Conservation (phyloP, 73 alveolate species). For the Paramecium primaurelia region DNA sequence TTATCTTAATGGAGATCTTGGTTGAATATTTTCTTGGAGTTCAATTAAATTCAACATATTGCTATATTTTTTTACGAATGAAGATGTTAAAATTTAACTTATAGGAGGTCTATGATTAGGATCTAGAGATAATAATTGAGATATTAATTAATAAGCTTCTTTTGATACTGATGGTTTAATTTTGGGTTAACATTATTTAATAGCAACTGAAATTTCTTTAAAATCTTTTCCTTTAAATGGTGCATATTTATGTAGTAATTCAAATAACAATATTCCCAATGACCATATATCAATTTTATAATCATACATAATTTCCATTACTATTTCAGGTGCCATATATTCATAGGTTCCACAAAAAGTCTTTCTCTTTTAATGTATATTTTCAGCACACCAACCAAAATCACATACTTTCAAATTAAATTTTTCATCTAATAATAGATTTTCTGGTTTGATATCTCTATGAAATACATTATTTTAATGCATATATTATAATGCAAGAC, state of each 20-base stretch:
- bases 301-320: slow-evolving; percentile 72
- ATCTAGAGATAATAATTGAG: slow-evolving; percentile 69
- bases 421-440: slow-evolving; percentile 66
- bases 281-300: slow-evolving; percentile 92
- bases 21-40: neutral
- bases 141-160: slow-evolving; percentile 80
- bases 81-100: slow-evolving; percentile 79
- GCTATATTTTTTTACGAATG: slow-evolving; percentile 75
- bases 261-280: slow-evolving; percentile 90
- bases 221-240: slow-evolving; percentile 75
- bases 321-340: slow-evolving; percentile 97
- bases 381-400: slow-evolving; percentile 68
- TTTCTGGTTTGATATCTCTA: slow-evolving; percentile 75
- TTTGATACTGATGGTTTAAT: slow-evolving; percentile 70
- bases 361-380: slow-evolving; percentile 40
- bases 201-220: slow-evolving; percentile 70
- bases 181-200: slow-evolving; percentile 61
- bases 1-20: neutral
- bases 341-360: slow-evolving; percentile 63
- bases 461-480: slow-evolving; percentile 46
- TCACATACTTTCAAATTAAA: slow-evolving; percentile 63
- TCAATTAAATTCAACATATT: neutral
- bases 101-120: slow-evolving; percentile 85
- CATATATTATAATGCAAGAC: slow-evolving; percentile 54
- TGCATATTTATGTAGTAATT: slow-evolving; percentile 84